Conservation (phyloP, 2,329 filamentous ascomycete genomes). For the Fusarium sp. region DNA sequence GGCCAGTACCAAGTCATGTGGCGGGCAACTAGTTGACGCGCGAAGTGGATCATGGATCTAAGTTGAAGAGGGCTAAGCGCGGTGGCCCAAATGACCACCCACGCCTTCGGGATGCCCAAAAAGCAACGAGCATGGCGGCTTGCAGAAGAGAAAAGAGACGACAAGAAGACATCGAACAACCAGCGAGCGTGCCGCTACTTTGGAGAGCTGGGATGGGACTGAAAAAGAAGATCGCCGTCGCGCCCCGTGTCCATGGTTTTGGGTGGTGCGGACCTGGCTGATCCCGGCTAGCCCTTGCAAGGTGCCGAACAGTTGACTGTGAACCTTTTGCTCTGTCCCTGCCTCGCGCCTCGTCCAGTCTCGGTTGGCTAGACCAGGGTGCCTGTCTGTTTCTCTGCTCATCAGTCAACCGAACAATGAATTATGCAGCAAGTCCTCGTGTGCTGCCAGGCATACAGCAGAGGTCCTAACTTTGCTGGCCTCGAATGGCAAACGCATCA, state of each 20-base stretch:
- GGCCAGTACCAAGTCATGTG: constrained; percentile 35
- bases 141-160: constrained; percentile 48
- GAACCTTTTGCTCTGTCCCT: constrained; percentile 4
- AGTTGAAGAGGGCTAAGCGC: constrained; percentile 41
- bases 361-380: constrained; percentile 3
- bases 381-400: constrained; percentile 7
- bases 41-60: constrained; percentile 41
- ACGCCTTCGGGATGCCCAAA: constrained; percentile 41
- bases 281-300: constrained; percentile 42
- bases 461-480: constrained; percentile 23
- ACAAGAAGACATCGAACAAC: constrained; percentile 28
- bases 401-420: constrained; percentile 2
- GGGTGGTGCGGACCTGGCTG: constrained; percentile 47
- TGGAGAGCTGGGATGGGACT: constrained; percentile 37
- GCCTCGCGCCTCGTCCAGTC: constrained; percentile 2
- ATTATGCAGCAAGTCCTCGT: background rate
- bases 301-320: constrained; percentile 36
- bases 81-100: constrained; percentile 42
- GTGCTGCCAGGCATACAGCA: constrained; percentile 1
- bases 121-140: constrained; percentile 42
- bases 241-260: constrained; percentile 50
- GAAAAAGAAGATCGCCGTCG: constrained; percentile 47
- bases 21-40: constrained; percentile 39
- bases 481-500: constrained; percentile 25
- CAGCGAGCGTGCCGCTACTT: constrained; percentile 18